Percentiles rank a stretch among this genome's conserved stretches.
Evolutionary conservation across 257 asterid genomes (phyloP).

Genomic region (Capsicum chinense): DNA sequence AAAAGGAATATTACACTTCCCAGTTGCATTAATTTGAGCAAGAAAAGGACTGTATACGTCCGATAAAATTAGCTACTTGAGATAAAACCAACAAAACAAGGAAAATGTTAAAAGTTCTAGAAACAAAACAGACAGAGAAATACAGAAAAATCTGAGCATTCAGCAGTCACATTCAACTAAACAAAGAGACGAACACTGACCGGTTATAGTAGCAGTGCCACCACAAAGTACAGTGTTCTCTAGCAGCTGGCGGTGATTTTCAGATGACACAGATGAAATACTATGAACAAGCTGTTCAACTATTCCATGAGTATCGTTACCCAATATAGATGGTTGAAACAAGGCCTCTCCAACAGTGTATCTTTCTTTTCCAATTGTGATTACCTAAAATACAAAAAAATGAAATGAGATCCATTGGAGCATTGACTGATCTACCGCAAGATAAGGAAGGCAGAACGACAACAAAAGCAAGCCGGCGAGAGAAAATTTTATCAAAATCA

Average conservation of each 20-base stretch:
- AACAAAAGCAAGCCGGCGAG: background rate
- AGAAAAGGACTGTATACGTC: background rate
- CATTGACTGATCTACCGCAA: background rate
- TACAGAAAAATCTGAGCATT: background rate
- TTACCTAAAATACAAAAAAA: slow-evolving; percentile 56
- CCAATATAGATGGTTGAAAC: slow-evolving; percentile 83
- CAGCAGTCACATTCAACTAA: background rate
- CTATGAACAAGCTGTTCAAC: slow-evolving; percentile 97
- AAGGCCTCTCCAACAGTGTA: slow-evolving; percentile 89
- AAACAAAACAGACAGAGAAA: background rate
- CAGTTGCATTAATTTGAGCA: background rate
- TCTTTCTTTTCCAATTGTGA: slow-evolving; percentile 82
- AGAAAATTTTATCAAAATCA: background rate
- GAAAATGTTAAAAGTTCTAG: background rate
- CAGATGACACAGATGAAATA: slow-evolving; percentile 82
- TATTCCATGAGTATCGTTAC: slow-evolving; percentile 84
- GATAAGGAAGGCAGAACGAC: background rate
- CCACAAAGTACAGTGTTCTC: slow-evolving; percentile 98
- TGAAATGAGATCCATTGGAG: background rate
- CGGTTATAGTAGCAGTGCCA: slow-evolving; percentile 86
- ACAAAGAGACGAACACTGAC: slow-evolving; percentile 38
- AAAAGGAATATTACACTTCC: background rate
- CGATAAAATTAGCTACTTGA: background rate
- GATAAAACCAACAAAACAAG: background rate
- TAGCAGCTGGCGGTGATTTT: slow-evolving; percentile 92